phyloP scores from a whole-genome alignment of 306 rosid species.

The Canavalia ensiformis region DNA sequence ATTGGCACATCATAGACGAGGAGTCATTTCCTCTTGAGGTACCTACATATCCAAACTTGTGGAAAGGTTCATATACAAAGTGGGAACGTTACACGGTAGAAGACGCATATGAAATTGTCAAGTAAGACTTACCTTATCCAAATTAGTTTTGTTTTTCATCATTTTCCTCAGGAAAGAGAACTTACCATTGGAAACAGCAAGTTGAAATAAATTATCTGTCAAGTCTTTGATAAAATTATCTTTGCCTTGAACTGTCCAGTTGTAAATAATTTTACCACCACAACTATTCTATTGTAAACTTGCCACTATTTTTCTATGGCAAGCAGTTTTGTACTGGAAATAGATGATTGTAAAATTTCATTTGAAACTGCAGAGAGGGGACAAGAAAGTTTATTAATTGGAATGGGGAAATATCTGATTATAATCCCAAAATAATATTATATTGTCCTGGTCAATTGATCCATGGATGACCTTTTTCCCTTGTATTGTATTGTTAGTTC shows the following conservation, averaged over 20 bases:
- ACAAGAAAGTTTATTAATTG: background rate
- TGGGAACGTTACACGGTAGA: slow-evolving; percentile 94
- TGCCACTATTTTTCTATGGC: background rate
- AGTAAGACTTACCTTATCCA: slow-evolving; percentile 64
- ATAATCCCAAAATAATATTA: slow-evolving; percentile 12
- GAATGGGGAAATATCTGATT: background rate
- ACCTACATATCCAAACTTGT: slow-evolving; percentile 88
- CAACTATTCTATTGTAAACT: slow-evolving; percentile 13
- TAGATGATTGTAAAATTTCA: slow-evolving; percentile 5
- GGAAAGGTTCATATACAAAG: slow-evolving; percentile 93
- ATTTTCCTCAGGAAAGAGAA: slow-evolving; percentile 27
- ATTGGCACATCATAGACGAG: slow-evolving; percentile 96
- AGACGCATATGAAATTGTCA: slow-evolving; percentile 90
- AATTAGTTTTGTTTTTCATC: slow-evolving; percentile 12
- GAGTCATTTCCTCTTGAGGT: slow-evolving; percentile 92
- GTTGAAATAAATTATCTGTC: slow-evolving; percentile 22
- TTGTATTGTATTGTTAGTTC: slow-evolving; percentile 28
- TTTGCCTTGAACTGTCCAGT: slow-evolving; percentile 18
- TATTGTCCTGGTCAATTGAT: slow-evolving; percentile 32
- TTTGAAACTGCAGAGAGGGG: slow-evolving; percentile 30
- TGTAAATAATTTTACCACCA: slow-evolving; percentile 12
- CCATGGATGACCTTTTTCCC: slow-evolving; percentile 28
- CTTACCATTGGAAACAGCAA: slow-evolving; percentile 7
- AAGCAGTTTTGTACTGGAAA: slow-evolving; percentile 28
- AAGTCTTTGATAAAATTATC: slow-evolving; percentile 21